phyloP scores from a whole-genome alignment of 2,329 filamentous ascomycete species.

The Triangularia verruculosa region DNA sequence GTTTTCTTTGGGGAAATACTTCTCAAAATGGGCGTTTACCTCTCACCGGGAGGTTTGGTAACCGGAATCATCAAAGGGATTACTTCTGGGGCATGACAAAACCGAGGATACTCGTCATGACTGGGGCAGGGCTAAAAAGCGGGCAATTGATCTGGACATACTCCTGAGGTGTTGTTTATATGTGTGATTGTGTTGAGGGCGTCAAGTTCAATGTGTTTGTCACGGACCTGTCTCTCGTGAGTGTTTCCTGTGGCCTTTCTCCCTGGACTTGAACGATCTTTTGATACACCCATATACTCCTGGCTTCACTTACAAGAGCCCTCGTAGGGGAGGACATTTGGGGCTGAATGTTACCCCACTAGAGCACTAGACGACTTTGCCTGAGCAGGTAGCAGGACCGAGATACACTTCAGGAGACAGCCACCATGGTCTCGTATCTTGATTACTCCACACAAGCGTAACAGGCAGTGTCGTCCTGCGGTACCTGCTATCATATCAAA shows the following conservation, averaged over 20 bases:
- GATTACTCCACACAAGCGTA: too few species aligned
- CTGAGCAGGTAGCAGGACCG: too few species aligned
- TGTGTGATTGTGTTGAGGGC: background rate
- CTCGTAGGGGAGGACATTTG: too few species aligned
- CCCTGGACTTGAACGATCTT: too few species aligned
- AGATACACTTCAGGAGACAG: too few species aligned
- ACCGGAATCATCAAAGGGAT: background rate
- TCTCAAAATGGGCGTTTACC: background rate
- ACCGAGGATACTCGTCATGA: background rate
- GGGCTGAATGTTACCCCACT: too few species aligned
- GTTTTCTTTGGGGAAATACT: background rate
- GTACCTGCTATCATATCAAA: too few species aligned
- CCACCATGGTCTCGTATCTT: too few species aligned
- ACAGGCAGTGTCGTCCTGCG: too few species aligned
- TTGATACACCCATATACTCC: too few species aligned
- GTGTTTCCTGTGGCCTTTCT: background rate
- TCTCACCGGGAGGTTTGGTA: background rate
- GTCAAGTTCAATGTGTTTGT: background rate
- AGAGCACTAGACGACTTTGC: too few species aligned
- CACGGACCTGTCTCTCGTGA: background rate
- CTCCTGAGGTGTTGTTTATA: background rate
- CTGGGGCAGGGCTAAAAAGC: background rate
- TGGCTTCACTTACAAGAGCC: too few species aligned
- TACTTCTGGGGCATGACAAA: background rate
- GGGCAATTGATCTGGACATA: background rate